Base-by-base conservation (phyloP, 2,329 filamentous ascomycete species). In the Eurotiales sp. region DNA sequence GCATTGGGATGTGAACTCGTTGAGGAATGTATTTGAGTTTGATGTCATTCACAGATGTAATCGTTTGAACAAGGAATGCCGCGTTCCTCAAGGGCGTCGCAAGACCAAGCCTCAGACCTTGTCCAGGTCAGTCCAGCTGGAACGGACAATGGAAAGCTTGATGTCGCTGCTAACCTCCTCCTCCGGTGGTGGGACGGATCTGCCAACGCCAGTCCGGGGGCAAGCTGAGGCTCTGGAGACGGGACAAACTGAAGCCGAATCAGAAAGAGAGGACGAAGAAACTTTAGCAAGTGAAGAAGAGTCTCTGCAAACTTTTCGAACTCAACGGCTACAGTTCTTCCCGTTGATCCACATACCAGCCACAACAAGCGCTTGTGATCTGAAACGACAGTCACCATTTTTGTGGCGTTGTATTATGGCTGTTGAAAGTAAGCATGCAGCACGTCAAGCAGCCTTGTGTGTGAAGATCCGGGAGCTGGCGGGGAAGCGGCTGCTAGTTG, bases 401-500 rank as follows among this genome's bases (percentile, higher is more conserved):
- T 57, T 81, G 5, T 80, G 76, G 72, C 58, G 77, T 8, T 73
- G 72, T 32, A 78, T 81, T 43, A 69, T 74, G 57, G 69, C 75
- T 39, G 61, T 78, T 8, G 73, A 74, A 2, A 70, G 70, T 40
- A 74, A 70, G 57, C 73, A 72, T 1, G 63, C 66, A 0, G 60
- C 66, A 3, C 67, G 72, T 46, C 75, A 79, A 50, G 46, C 64
- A 0, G 62, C 64, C 1, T 59, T 78, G 32, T 66, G 68, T 30
- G 70, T 71, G 2, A 68, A 66, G 23, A 64, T 77, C 8, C 73
- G 74, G 34, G 66, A 71, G 43, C 69, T 75, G 17, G 46, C 80
- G 12, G 71, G 75, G 0, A 67, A 72, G 12, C 72, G 70, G 50
- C 64, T 79, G 34, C 58, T 81, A 10, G 53, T 79, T 14, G 70